Evolutionary conservation across 78 protist species (phyloP).

Genomic region (Bigelowiella natans): DNA sequence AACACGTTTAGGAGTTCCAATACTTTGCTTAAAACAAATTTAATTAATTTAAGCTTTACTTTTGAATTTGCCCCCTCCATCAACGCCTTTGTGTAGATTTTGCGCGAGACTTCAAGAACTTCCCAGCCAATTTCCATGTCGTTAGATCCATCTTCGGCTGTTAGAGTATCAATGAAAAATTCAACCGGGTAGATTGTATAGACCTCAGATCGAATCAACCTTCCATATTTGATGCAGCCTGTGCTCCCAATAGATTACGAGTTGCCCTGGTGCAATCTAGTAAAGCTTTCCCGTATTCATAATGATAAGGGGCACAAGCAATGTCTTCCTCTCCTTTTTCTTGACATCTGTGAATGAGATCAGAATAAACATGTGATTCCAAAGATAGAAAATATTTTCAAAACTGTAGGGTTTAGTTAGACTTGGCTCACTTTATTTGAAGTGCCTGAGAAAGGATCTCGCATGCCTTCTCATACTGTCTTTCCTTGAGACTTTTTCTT

Average conservation of each 20-base stretch:
- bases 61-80: background rate
- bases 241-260: background rate
- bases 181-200: background rate
- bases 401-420: too few species aligned
- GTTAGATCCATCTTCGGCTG: background rate
- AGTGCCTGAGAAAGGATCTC: background rate
- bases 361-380: background rate
- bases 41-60: background rate
- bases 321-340: background rate
- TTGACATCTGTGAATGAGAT: background rate
- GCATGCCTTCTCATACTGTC: background rate
- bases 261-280: background rate
- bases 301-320: background rate
- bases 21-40: background rate
- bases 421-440: background rate
- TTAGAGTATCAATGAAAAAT: background rate
- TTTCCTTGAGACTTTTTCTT: background rate
- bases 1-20: background rate
- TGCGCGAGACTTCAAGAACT: background rate
- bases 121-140: background rate
- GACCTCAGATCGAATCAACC: background rate
- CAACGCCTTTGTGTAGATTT: background rate
- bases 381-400: background rate
- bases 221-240: background rate
- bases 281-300: background rate